Percentiles rank a stretch among this genome's conserved stretches.
These are phyloP conservation scores for Oryza nivara DNA, from an alignment of 176 grass and related monocot species.

Conservation along the genomic window DNA sequence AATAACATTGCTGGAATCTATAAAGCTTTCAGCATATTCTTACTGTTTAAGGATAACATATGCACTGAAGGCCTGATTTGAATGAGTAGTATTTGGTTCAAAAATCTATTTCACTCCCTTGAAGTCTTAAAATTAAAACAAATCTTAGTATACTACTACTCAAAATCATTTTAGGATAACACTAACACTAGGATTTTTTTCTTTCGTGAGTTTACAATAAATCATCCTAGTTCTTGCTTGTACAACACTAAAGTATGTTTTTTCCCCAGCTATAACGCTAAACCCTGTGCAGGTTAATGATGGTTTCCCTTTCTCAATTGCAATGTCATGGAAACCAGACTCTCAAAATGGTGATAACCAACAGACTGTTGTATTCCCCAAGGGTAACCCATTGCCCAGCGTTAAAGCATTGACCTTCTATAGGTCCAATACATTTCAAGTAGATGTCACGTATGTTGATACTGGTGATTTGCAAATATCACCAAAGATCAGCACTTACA, in stretches of 20 bases:
- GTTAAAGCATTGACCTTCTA: slow-evolving; percentile 75
- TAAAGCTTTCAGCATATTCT: not conserved
- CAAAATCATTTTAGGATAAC: not conserved
- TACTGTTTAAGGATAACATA: not conserved
- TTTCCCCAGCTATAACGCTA: not conserved
- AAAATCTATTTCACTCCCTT: not conserved
- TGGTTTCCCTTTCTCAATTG: slow-evolving; percentile 80
- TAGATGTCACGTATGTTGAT: slow-evolving; percentile 72
- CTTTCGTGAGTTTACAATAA: not conserved
- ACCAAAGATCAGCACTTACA: slow-evolving; percentile 83
- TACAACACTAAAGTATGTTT: not conserved
- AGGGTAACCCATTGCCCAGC: slow-evolving; percentile 74
- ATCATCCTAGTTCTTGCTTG: not conserved
- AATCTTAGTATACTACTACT: not conserved
- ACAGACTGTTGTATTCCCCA: slow-evolving; percentile 79
- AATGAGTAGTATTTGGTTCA: not conserved
- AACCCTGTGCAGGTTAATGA: slow-evolving; percentile 69
- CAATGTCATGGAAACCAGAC: slow-evolving; percentile 79
- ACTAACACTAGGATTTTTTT: not conserved
- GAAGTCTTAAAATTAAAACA: not conserved
- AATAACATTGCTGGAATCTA: not conserved
- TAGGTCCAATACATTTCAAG: slow-evolving; percentile 66
- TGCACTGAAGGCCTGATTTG: not conserved
- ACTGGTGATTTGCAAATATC: slow-evolving; percentile 48
- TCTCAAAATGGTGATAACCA: slow-evolving; percentile 55